Evolutionary conservation across 495 filamentous ascomycete species (phyloP).

Genomic region (Aspergillus sparsus): DNA sequence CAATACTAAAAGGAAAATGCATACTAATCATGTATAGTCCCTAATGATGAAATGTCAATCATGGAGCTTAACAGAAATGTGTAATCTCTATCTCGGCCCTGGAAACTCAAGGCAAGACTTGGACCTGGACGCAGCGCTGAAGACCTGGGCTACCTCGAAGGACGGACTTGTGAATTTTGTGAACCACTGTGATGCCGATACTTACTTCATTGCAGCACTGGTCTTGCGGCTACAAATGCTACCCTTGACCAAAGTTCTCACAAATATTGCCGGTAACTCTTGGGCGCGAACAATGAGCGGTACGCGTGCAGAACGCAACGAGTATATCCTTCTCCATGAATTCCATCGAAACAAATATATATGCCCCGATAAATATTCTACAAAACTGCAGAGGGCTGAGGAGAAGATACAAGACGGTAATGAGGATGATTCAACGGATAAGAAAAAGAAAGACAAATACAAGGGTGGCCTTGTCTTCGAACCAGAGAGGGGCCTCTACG

Average conservation of each 20-base stretch:
- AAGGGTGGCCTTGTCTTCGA: conserved; percentile 98
- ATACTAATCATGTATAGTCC: conserved; percentile 55
- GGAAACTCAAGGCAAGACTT: conserved; percentile 72
- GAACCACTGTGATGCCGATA: conserved; percentile 89
- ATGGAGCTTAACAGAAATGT: conserved; percentile 98
- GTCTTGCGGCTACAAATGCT: conserved; percentile 88
- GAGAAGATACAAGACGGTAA: conserved; percentile 65
- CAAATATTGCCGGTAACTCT: conserved; percentile 95
- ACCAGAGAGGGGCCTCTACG: conserved; percentile 94
- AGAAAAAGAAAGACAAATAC: conserved; percentile 99
- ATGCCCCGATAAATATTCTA: conserved; percentile 87
- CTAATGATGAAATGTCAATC: conserved; percentile 96
- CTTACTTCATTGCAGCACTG: conserved; percentile 90
- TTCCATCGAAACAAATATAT: conserved; percentile 97
- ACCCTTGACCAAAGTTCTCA: conserved; percentile 89
- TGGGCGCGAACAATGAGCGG: conserved; percentile 96
- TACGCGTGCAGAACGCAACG: conserved; percentile 94
- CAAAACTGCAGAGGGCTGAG: conserved; percentile 66
- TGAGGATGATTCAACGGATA: conserved; percentile 72
- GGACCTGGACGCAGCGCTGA: conserved; percentile 83
- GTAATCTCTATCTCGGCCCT: conserved; percentile 76
- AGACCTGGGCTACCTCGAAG: conserved; percentile 80
- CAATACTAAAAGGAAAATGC: neutral
- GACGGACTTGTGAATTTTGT: conserved; percentile 91
- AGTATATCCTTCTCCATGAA: conserved; percentile 97